phyloP scores from a whole-genome alignment of 192 early-diverging fungal species.

The Backusella tarrabulga region DNA sequence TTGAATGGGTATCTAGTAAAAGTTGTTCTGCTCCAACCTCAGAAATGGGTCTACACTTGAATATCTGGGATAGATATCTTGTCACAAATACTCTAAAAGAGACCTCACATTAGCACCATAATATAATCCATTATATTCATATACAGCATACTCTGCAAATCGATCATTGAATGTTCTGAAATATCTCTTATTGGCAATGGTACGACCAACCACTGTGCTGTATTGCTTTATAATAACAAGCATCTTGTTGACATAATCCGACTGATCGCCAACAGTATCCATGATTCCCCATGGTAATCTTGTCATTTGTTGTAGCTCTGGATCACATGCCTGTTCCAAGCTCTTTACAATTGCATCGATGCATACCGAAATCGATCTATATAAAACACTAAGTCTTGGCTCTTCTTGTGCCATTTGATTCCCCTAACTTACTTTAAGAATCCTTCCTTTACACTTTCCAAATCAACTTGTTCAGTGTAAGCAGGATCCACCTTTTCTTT shows the following conservation, averaged over 20 bases:
- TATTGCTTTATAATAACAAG: constrained; percentile 55
- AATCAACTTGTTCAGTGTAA: constrained; percentile 68
- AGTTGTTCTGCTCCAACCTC: constrained; percentile 97
- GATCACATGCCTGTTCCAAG: constrained; percentile 66
- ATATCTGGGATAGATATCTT: constrained; percentile 69
- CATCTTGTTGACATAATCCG: constrained; percentile 74
- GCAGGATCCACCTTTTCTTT: constrained; percentile 74
- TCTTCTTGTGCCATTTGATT: background rate
- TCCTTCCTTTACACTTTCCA: constrained; percentile 72
- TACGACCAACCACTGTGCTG: constrained; percentile 56
- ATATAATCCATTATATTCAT: background rate
- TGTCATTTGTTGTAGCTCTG: constrained; percentile 70
- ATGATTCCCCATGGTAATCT: constrained; percentile 78
- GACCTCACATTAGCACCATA: background rate
- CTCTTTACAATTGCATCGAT: constrained; percentile 68
- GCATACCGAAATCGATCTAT: constrained; percentile 58
- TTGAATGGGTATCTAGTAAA: constrained; percentile 89
- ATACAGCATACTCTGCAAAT: constrained; percentile 73
- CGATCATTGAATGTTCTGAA: constrained; percentile 91
- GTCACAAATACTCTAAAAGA: constrained; percentile 63
- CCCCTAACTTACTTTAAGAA: constrained; percentile 66
- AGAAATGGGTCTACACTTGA: constrained; percentile 76
- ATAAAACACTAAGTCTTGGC: background rate
- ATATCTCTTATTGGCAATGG: constrained; percentile 72
- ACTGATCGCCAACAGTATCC: constrained; percentile 93